Conservation (phyloP, 2,329 filamentous ascomycete genomes). For the Coleophoma crateriformis region DNA sequence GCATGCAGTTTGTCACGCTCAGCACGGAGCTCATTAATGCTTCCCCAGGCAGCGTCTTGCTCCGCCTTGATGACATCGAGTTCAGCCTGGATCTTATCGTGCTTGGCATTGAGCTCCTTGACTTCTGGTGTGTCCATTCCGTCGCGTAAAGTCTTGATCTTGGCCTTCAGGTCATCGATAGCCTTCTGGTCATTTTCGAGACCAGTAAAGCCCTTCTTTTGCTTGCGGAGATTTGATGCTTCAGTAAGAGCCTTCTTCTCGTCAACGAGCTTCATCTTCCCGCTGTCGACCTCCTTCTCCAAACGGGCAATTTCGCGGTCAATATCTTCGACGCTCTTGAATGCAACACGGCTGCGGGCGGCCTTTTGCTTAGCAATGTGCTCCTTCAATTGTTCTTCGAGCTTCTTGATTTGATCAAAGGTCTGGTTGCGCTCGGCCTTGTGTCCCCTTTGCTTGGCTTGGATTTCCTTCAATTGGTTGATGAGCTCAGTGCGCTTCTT, state of each 20-base stretch:
- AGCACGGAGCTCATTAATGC: conserved; percentile 75
- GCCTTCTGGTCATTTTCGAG: conserved; percentile 83
- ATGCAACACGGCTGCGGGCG: conserved; percentile 72
- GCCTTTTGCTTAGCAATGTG: conserved; percentile 83
- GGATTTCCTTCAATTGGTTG: conserved; percentile 75
- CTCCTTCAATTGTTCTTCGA: conserved; percentile 83
- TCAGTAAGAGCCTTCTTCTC: conserved; percentile 91
- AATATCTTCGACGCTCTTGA: conserved; percentile 84
- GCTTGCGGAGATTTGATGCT: conserved; percentile 77
- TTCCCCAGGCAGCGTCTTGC: conserved; percentile 88
- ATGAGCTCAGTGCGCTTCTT: conserved; percentile 86
- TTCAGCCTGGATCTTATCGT: conserved; percentile 79
- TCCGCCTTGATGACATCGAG: conserved; percentile 86
- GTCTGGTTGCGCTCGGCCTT: conserved; percentile 76
- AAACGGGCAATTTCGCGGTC: conserved; percentile 76
- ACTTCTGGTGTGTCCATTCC: conserved; percentile 85
- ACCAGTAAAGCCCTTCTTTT: conserved; percentile 83
- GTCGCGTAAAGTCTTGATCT: conserved; percentile 87
- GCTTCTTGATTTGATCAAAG: conserved; percentile 85
- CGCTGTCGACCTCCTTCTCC: conserved; percentile 80
- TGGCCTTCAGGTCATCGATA: conserved; percentile 80
- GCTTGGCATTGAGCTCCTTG: conserved; percentile 81
- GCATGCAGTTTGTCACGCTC: conserved; percentile 78
- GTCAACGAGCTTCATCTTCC: conserved; percentile 91
- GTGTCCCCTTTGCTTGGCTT: conserved; percentile 78